A percentile compares a stretch with the other conserved stretches of the same genome.
phyloP scores from a whole-genome alignment of 768 basidiomycete species.

The Tephrocybe sp. region DNA sequence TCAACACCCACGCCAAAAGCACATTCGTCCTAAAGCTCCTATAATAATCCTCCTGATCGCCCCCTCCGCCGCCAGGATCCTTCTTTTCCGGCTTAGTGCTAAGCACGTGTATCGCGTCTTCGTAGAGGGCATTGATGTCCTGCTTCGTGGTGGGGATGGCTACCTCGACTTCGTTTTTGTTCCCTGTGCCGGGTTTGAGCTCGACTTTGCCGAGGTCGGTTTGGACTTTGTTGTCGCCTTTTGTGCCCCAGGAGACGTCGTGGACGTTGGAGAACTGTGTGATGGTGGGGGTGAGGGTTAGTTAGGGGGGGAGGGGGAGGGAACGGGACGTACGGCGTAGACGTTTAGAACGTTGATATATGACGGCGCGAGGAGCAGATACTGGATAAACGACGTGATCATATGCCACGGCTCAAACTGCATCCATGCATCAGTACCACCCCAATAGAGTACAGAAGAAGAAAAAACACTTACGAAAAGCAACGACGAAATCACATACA shows the following conservation, averaged over 20 bases:
- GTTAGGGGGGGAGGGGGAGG: neutral
- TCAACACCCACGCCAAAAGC: conserved; percentile 83
- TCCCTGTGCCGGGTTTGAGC: conserved; percentile 21
- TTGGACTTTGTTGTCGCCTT: conserved; percentile 84
- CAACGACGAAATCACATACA: conserved; percentile 81
- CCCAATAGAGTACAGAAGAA: neutral
- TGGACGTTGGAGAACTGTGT: conserved; percentile 80
- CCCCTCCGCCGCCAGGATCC: conserved; percentile 56
- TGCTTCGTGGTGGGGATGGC: conserved; percentile 82
- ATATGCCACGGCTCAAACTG: conserved; percentile 98
- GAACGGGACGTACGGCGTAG: conserved; percentile 56
- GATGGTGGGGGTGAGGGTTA: neutral
- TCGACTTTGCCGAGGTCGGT: conserved; percentile 71
- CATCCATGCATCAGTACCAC: neutral
- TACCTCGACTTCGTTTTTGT: conserved; percentile 85
- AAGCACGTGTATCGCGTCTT: conserved; percentile 85
- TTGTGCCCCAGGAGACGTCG: conserved; percentile 95
- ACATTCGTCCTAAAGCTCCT: conserved; percentile 83
- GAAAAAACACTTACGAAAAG: conserved; percentile 65
- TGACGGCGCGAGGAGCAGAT: conserved; percentile 87
- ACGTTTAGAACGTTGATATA: conserved; percentile 94
- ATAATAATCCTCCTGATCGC: conserved; percentile 87
- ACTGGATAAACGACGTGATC: conserved; percentile 95
- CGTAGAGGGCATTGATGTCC: conserved; percentile 87
- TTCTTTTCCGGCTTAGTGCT: conserved; percentile 74